Conservation (phyloP, 305 asterid species). For the Fraxinus dipetala region DNA sequence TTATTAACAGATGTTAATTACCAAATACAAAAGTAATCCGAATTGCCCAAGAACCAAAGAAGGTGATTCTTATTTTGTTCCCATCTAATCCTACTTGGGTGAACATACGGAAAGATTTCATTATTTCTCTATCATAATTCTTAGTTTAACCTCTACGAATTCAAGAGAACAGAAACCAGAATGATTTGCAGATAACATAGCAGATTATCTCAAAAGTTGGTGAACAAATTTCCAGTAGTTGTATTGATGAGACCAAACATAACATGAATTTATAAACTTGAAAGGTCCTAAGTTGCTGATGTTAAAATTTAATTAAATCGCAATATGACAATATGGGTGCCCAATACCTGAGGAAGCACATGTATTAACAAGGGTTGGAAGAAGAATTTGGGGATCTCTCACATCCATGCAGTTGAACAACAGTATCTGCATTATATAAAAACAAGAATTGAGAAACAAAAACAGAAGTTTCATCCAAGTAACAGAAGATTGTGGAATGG, state of each 20-base stretch:
- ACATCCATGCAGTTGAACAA: slow-evolving; percentile 92
- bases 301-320: neutral
- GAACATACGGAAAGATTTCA: neutral
- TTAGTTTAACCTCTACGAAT: neutral
- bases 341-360: slow-evolving; percentile 71
- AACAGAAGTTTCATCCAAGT: slow-evolving; percentile 2
- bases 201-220: neutral
- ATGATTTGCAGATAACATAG: neutral
- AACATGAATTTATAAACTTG: neutral
- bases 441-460: slow-evolving; percentile 14
- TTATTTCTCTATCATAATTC: neutral
- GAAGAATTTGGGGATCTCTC: slow-evolving; percentile 79
- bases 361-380: slow-evolving; percentile 63
- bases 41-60: neutral
- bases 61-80: neutral
- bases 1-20: neutral
- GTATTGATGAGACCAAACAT: neutral
- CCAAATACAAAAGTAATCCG: neutral
- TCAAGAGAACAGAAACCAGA: neutral
- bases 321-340: neutral
- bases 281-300: neutral
- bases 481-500: neutral
- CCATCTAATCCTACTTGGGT: neutral
- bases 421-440: slow-evolving; percentile 56
- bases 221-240: neutral